Evolutionary conservation across 1,139 yeast species (phyloP).

Genomic region (Lodderomyces orthopsilosis): DNA sequence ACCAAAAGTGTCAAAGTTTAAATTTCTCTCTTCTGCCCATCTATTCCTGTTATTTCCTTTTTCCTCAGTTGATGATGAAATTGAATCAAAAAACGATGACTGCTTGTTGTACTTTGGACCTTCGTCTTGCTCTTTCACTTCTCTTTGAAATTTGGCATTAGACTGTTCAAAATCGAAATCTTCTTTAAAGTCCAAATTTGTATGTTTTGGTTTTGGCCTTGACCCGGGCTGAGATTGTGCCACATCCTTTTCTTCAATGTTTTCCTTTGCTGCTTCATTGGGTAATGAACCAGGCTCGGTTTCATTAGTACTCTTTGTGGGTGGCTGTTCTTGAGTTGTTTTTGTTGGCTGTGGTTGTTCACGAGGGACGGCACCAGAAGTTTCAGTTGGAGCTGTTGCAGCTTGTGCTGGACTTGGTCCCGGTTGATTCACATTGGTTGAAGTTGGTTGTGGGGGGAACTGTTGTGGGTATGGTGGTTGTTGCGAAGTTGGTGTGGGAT

Average conservation of each 20-base stretch:
- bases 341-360: slow-evolving; percentile 10
- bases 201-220: slow-evolving; percentile 13
- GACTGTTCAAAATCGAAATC: slow-evolving; percentile 62
- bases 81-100: slow-evolving; percentile 77
- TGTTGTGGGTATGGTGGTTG: slow-evolving; percentile 8
- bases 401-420: slow-evolving; percentile 3
- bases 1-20: slow-evolving; percentile 70
- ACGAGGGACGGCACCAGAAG: slow-evolving; percentile 14
- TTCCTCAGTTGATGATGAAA: slow-evolving; percentile 57
- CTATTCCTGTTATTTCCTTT: slow-evolving; percentile 25
- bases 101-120: slow-evolving; percentile 52
- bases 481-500: slow-evolving; percentile 26
- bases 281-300: slow-evolving; percentile 1
- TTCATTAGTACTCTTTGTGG: slow-evolving; percentile 12
- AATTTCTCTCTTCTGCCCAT: slow-evolving; percentile 60
- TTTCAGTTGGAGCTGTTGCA: slow-evolving; percentile 1
- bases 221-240: slow-evolving; percentile 14
- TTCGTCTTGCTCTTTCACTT: slow-evolving; percentile 24
- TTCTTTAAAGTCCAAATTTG: slow-evolving; percentile 11
- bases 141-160: slow-evolving; percentile 59
- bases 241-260: not conserved
- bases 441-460: slow-evolving; percentile 26
- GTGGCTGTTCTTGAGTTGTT: slow-evolving; percentile 9
- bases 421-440: slow-evolving; percentile 8
- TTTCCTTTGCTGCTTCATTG: not conserved